Conservation (phyloP, 129 eudicot genomes). For the Pittosporum tobira region DNA sequence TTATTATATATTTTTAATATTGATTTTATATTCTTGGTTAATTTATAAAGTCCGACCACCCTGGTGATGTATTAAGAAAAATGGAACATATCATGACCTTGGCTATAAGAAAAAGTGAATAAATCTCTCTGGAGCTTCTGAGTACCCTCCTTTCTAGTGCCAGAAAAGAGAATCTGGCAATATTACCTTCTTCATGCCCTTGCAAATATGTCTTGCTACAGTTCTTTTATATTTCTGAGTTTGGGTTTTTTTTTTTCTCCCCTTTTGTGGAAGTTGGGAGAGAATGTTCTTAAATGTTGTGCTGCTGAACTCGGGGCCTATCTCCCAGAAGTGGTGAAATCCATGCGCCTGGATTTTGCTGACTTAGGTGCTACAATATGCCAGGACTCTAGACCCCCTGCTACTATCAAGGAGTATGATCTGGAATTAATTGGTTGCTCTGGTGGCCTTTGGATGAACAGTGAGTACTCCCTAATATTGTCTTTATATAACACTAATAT, state of each 20-base stretch:
- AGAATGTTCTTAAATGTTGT: conserved; percentile 36
- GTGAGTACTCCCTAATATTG: conserved; percentile 30
- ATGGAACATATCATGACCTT: conserved; percentile 65
- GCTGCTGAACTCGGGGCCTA: conserved; percentile 25
- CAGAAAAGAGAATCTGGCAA: conserved; percentile 49
- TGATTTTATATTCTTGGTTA: conserved; percentile 11
- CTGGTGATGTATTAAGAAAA: conserved; percentile 31
- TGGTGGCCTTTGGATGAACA: conserved; percentile 83
- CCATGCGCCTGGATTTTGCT: conserved; percentile 26
- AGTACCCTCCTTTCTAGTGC: conserved; percentile 44
- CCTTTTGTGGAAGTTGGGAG: conserved; percentile 35
- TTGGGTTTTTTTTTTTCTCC: too few species aligned
- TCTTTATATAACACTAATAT: too few species aligned
- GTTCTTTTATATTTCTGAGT: too few species aligned
- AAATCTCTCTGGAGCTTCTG: conserved; percentile 43
- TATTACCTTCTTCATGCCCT: conserved; percentile 2
- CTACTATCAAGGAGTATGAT: conserved; percentile 21
- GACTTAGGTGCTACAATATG: conserved; percentile 49
- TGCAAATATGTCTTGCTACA: not conserved
- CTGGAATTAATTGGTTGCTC: conserved; percentile 55
- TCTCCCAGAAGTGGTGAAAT: conserved; percentile 22
- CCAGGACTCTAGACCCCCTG: conserved; percentile 21
- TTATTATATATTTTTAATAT: not conserved
- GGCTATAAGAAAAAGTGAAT: conserved; percentile 64
- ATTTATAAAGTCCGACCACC: conserved; percentile 41